phyloP scores from a whole-genome alignment of 1,139 yeast genomes.

The Saccharomyces hybrid region DNA sequence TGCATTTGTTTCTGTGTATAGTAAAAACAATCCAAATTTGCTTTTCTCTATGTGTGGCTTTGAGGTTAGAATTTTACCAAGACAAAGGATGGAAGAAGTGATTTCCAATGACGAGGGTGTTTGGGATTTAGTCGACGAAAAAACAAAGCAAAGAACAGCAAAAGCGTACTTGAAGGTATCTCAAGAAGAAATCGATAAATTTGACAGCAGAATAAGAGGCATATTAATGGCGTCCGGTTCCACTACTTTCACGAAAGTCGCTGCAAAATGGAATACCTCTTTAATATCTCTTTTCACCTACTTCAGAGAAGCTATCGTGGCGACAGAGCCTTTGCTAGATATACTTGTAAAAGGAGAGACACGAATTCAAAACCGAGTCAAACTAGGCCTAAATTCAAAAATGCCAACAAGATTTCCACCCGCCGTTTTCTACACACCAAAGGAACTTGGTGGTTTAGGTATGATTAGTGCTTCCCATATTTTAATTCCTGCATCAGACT shows the following conservation, averaged over 20 bases:
- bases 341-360: slow-evolving; percentile 86
- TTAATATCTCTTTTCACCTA: slow-evolving; percentile 79
- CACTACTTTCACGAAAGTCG: slow-evolving; percentile 88
- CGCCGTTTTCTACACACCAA: slow-evolving; percentile 95
- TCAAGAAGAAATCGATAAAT: slow-evolving; percentile 67
- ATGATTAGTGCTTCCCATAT: slow-evolving; percentile 98
- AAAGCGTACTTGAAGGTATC: slow-evolving; percentile 82
- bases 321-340: slow-evolving; percentile 74
- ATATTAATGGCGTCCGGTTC: slow-evolving; percentile 94
- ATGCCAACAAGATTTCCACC: slow-evolving; percentile 99
- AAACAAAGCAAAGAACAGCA: slow-evolving; percentile 80
- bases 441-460: slow-evolving; percentile 93
- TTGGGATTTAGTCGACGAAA: slow-evolving; percentile 76
- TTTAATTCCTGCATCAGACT: slow-evolving; percentile 85
- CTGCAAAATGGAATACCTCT: slow-evolving; percentile 95
- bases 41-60: slow-evolving; percentile 91
- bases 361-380: slow-evolving; percentile 86
- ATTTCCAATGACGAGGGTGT: slow-evolving; percentile 65
- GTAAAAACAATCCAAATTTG: slow-evolving; percentile 81
- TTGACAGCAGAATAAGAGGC: slow-evolving; percentile 79
- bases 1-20: slow-evolving; percentile 79
- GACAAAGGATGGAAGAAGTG: slow-evolving; percentile 45
- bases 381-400: slow-evolving; percentile 90
- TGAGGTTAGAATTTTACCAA: slow-evolving; percentile 84
- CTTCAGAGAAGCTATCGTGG: slow-evolving; percentile 84